These are phyloP conservation scores for Lasiosphaeria ovina DNA, from an alignment of 495 filamentous ascomycete species.

Conservation along the genomic window DNA sequence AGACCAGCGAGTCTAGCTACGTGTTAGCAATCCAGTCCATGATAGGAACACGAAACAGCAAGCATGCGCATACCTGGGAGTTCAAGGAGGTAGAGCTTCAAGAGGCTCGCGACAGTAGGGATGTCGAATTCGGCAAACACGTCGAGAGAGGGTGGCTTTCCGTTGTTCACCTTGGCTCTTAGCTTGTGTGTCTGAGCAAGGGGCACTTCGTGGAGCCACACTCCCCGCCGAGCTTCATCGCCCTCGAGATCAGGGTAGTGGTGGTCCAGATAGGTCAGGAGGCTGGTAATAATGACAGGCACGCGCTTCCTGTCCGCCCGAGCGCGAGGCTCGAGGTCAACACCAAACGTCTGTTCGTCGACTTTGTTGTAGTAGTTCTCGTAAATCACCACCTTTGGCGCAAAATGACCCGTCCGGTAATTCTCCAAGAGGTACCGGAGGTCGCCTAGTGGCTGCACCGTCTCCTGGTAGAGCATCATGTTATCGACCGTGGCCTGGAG, in stretches of 20 bases:
- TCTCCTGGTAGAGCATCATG: constrained; percentile 99
- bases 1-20: constrained; percentile 82
- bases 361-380: constrained; percentile 99
- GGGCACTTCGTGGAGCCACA: constrained; percentile 93
- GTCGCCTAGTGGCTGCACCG: constrained; percentile 88
- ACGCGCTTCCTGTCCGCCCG: constrained; percentile 93
- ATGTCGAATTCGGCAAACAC: constrained; percentile 83
- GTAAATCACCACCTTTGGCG: constrained; percentile 87
- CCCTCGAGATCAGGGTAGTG: constrained; percentile 97
- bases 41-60: background rate
- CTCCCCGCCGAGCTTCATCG: constrained; percentile 85
- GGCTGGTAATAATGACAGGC: constrained; percentile 85
- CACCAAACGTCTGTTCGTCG: constrained; percentile 96
- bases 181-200: constrained; percentile 82
- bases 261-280: constrained; percentile 91
- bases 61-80: constrained; percentile 68
- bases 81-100: constrained; percentile 96
- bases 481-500: constrained; percentile 93
- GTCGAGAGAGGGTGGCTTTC: constrained; percentile 75
- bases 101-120: constrained; percentile 84
- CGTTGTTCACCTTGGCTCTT: constrained; percentile 78
- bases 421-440: constrained; percentile 95
- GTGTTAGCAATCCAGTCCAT: constrained; percentile 20
- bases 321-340: constrained; percentile 92
- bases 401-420: constrained; percentile 90